Conservation (phyloP, 2,329 filamentous ascomycete genomes). For the Colletotrichum sp. region DNA sequence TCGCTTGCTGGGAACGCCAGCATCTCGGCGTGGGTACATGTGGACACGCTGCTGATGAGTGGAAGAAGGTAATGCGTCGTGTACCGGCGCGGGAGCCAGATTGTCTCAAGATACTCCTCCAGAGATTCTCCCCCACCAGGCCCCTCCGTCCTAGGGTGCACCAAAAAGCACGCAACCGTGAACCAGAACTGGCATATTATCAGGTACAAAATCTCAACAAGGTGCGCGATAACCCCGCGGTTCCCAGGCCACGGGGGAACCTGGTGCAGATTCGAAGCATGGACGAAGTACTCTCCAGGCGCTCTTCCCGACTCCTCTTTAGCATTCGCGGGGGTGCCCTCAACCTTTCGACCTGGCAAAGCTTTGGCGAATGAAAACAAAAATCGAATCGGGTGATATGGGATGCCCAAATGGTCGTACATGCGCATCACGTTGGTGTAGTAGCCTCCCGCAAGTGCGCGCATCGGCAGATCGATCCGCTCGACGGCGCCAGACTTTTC, state of each 20-base stretch:
- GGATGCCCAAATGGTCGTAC: slow-evolving; percentile 59
- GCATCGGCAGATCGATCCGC: slow-evolving; percentile 44
- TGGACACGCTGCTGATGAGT: slow-evolving; percentile 58
- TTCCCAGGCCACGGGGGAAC: slow-evolving; percentile 47
- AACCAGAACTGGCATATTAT: slow-evolving; percentile 59
- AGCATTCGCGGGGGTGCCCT: no score
- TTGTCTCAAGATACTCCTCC: slow-evolving; percentile 34
- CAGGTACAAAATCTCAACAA: slow-evolving; percentile 36
- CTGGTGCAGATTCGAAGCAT: slow-evolving; percentile 60
- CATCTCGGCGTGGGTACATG: slow-evolving; percentile 56
- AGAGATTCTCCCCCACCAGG: slow-evolving; percentile 40
- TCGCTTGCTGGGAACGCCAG: slow-evolving; percentile 59
- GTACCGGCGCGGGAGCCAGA: slow-evolving; percentile 53
- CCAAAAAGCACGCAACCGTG: slow-evolving; percentile 53
- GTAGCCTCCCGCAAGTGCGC: slow-evolving; percentile 46
- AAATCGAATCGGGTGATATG: slow-evolving; percentile 55
- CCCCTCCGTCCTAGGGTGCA: slow-evolving; percentile 35
- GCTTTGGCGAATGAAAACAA: slow-evolving; percentile 55
- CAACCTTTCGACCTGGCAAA: not conserved
- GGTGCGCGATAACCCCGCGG: no score
- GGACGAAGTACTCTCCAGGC: slow-evolving; percentile 48
- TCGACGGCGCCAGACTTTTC: slow-evolving; percentile 32
- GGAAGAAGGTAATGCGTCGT: slow-evolving; percentile 56
- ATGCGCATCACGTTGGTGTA: slow-evolving; percentile 60
- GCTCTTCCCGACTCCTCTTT: no score